Evolutionary conservation across 805 yeast genomes (phyloP).

Genomic region (Huiozyma sinensis): DNA sequence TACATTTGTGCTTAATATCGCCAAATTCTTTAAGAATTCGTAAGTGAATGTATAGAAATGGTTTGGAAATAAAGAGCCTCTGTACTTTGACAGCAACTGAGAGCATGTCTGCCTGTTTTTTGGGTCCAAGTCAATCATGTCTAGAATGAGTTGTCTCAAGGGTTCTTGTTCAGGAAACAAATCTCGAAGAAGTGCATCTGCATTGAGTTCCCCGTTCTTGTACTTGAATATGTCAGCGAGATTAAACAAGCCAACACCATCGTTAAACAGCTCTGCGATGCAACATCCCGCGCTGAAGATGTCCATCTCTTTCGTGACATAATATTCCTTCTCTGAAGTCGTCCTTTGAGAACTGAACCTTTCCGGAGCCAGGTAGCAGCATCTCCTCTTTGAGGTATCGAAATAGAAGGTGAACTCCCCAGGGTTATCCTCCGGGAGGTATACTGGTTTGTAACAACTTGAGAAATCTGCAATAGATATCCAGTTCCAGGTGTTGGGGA

Average conservation of each 20-base stretch:
- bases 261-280: conserved; percentile 77
- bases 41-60: conserved; percentile 60
- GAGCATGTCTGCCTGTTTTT: conserved; percentile 43
- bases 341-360: conserved; percentile 40
- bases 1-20: conserved; percentile 14
- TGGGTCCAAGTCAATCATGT: conserved; percentile 61
- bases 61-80: conserved; percentile 48
- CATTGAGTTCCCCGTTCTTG: conserved; percentile 47
- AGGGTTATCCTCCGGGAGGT: conserved; percentile 86
- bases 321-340: conserved; percentile 5
- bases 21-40: conserved; percentile 46
- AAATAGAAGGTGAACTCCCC: conserved; percentile 85
- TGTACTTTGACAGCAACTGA: conserved; percentile 41
- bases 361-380: conserved; percentile 92
- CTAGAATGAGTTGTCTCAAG: conserved; percentile 36
- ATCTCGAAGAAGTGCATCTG: conserved; percentile 4
- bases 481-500: conserved; percentile 89
- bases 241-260: conserved; percentile 80
- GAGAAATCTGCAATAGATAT: conserved; percentile 74
- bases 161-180: conserved; percentile 3
- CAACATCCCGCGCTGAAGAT: conserved; percentile 77
- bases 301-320: conserved; percentile 60
- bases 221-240: conserved; percentile 80
- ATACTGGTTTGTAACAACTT: conserved; percentile 61
- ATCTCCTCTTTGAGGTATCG: conserved; percentile 78